Evolutionary conservation across 129 eudicot genomes (phyloP), one percentile per base, ranked within the genome.

Genomic region (Rutidosis leptorrhynchoides): DNA sequence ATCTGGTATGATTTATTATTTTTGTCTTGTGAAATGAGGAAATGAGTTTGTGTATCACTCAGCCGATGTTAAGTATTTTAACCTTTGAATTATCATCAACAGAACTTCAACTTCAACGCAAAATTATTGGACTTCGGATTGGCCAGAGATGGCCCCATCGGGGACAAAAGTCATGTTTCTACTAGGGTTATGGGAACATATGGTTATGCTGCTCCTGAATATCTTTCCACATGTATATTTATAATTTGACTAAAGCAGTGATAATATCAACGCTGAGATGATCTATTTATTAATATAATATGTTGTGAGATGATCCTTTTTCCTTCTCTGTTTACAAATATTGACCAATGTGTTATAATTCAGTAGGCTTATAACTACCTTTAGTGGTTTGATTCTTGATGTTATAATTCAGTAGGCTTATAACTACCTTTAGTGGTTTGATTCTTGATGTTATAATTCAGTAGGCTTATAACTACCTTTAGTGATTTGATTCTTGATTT

Each of bases 201-300:
- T 61, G 97, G 97, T 52, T 90, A 90, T 74, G 97, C 97, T 58
- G 97, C 97, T 56, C 97, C 97, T 22, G 97, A 90, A 76, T 90
- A 90, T 84, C 71, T 90, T n/a, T 84, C 85, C 42, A 84, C 95
- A 80, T 95, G 97, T 90, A 72, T 3, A 52, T n/a, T 52, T 11
- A n/a, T 28, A 17, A 33, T n/a, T n/a, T 23, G 12, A 21, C 14
- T 45, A 16, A 64, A 37, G 20, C 53, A 22, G 10, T 42, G 33
- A 22, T 42, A 20, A 62, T 49, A 57, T 57, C 17, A 57, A 57
- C 33, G 14, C 21, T 58, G 6, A 58, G 42, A n/a, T n/a, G n/a
- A n/a, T n/a, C n/a, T n/a, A n/a, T n/a, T n/a, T n/a, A n/a, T n/a
- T n/a, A n/a, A n/a, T n/a, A n/a, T n/a, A n/a, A n/a, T n/a, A n/a